Evolutionary conservation across 345 rosid genomes (phyloP).

Genomic region (Murraya koenigii): DNA sequence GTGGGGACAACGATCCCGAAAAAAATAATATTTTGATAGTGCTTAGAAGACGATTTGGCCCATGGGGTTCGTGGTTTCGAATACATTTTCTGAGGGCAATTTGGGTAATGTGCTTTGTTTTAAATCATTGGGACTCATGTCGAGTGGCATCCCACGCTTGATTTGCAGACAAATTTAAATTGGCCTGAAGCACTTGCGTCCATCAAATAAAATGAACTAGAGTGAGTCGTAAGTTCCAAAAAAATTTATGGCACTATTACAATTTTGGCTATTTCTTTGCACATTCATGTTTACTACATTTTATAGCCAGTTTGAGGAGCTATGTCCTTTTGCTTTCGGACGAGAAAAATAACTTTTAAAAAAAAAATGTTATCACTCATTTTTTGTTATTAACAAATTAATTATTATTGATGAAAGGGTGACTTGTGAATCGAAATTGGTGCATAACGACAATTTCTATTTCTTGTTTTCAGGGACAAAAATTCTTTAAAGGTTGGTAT

Average conservation of each 20-base stretch:
- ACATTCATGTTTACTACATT: neutral
- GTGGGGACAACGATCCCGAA: constrained; percentile 20
- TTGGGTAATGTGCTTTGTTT: neutral
- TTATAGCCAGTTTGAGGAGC: neutral
- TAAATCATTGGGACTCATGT: too few species aligned
- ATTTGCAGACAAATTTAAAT: constrained; percentile 2
- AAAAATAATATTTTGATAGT: too few species aligned
- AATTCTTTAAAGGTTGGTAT: too few species aligned
- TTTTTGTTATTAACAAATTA: neutral
- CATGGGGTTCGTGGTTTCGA: neutral
- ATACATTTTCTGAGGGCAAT: neutral
- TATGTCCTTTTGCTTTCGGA: neutral
- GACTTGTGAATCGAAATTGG: neutral
- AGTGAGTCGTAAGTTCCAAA: constrained; percentile 4
- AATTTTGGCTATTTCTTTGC: neutral
- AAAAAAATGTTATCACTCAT: neutral
- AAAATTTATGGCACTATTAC: constrained; percentile 11
- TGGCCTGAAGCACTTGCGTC: constrained; percentile 12
- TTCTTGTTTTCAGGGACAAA: neutral
- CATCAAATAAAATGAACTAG: neutral
- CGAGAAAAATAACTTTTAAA: neutral
- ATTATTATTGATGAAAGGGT: neutral
- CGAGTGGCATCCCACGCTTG: constrained; percentile 31
- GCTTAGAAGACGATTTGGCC: neutral
- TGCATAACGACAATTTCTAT: neutral